A percentile compares a stretch with the other conserved stretches of the same genome.
Conservation (phyloP, 805 yeast species). For the Saturnispora gosingensis region DNA sequence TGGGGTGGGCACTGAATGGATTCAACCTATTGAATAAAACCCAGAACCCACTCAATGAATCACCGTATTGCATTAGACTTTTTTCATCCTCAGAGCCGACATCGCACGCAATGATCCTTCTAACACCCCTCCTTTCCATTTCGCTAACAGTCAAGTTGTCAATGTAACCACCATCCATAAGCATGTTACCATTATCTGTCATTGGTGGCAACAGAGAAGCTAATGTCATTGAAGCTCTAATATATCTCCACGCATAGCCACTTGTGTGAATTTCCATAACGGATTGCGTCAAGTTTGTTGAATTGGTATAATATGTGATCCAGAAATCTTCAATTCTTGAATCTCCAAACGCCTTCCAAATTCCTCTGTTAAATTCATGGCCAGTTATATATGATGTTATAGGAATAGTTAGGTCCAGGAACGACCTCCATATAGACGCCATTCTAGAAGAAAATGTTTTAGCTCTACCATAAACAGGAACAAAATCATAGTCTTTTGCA, state of each 20-base stretch:
- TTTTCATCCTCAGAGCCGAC: slow-evolving; percentile 94
- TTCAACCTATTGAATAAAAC: slow-evolving; percentile 80
- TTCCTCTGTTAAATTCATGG: slow-evolving; percentile 91
- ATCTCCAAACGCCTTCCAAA: slow-evolving; percentile 95
- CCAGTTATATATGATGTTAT: slow-evolving; percentile 94
- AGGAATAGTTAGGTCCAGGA: slow-evolving; percentile 84
- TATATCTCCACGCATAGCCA: slow-evolving; percentile 93
- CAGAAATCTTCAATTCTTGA: slow-evolving; percentile 92
- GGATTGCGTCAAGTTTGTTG: slow-evolving; percentile 91
- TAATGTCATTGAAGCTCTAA: slow-evolving; percentile 91
- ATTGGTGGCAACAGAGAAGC: slow-evolving; percentile 90
- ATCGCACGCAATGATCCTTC: slow-evolving; percentile 82
- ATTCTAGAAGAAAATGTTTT: slow-evolving; percentile 79
- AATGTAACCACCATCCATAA: slow-evolving; percentile 92
- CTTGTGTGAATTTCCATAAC: slow-evolving; percentile 88
- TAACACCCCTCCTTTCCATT: slow-evolving; percentile 85
- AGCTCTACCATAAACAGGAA: slow-evolving; percentile 82
- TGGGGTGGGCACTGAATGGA: slow-evolving; percentile 79
- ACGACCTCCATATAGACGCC: slow-evolving; percentile 76
- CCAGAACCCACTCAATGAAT: slow-evolving; percentile 88
- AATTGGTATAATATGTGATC: slow-evolving; percentile 80
- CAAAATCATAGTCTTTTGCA: slow-evolving; percentile 85
- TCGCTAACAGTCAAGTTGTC: slow-evolving; percentile 89
- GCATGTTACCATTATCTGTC: slow-evolving; percentile 84
- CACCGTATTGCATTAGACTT: slow-evolving; percentile 86